Conservation (phyloP, 2,329 filamentous ascomycete genomes). For the Gnomoniopsis sp. region DNA sequence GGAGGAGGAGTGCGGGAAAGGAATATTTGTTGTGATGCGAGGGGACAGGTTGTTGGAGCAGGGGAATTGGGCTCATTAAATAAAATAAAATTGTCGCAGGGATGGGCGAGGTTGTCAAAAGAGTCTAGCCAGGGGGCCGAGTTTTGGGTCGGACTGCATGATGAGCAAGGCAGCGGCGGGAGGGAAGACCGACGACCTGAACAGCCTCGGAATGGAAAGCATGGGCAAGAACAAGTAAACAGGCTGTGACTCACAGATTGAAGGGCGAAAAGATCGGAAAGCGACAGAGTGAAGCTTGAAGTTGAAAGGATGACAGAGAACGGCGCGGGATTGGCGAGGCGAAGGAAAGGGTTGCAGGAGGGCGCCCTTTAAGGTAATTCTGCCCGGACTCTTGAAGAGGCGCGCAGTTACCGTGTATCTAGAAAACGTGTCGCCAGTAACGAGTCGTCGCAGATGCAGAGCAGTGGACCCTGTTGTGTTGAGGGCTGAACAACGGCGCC, state of each 20-base stretch:
- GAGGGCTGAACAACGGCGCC: slow-evolving; percentile 24
- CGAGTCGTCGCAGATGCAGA: slow-evolving; percentile 14
- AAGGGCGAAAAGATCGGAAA: slow-evolving; percentile 18
- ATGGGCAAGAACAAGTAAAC: too few relatives aligned
- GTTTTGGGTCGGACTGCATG: slow-evolving; percentile 6
- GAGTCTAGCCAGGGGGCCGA: slow-evolving; percentile 13
- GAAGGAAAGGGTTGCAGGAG: slow-evolving; percentile 25
- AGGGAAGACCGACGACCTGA: too few relatives aligned
- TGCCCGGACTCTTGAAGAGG: slow-evolving; percentile 24
- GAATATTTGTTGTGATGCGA: background rate
- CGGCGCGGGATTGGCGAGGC: slow-evolving; percentile 24
- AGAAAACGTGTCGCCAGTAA: slow-evolving; percentile 21
- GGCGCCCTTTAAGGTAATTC: slow-evolving; percentile 16
- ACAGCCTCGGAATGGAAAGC: too few relatives aligned
- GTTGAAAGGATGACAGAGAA: slow-evolving; percentile 17
- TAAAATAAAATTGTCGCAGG: slow-evolving; percentile 17
- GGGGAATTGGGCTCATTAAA: slow-evolving; percentile 14
- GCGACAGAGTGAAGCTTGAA: slow-evolving; percentile 15
- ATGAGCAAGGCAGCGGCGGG: background rate
- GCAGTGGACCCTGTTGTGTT: slow-evolving; percentile 8
- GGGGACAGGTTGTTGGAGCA: background rate
- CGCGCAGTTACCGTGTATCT: too few relatives aligned
- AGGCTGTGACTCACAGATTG: too few relatives aligned
- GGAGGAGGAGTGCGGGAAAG: background rate
- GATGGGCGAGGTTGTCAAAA: slow-evolving; percentile 3